phyloP scores from a whole-genome alignment of 148 eudicot genomes.

The Limonium bicolor region DNA sequence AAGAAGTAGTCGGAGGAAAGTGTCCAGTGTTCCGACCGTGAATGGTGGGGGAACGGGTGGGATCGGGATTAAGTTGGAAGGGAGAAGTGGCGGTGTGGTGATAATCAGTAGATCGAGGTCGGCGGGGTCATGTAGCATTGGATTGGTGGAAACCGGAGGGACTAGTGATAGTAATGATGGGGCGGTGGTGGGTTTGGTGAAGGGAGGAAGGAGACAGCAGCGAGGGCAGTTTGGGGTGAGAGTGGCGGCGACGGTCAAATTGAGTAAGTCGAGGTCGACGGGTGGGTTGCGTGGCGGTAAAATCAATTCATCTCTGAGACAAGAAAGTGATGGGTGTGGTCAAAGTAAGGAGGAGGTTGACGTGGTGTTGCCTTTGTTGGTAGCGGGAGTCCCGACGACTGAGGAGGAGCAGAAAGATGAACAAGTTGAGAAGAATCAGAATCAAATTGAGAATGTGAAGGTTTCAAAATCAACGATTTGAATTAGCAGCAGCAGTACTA shows the following conservation, averaged over 20 bases:
- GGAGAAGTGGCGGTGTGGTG: slow-evolving; percentile 9
- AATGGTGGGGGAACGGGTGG: no score
- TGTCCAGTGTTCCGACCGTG: slow-evolving; percentile 24
- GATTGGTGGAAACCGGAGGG: slow-evolving; percentile 7
- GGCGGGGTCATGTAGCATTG: slow-evolving; percentile 32
- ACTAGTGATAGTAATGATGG: slow-evolving; percentile 5
- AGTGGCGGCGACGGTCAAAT: slow-evolving; percentile 18
- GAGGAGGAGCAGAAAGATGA: no score
- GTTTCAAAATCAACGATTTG: no score
- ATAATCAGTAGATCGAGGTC: slow-evolving; percentile 39
- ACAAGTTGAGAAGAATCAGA: no score
- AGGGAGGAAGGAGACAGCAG: slow-evolving; percentile 10
- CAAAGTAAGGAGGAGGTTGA: slow-evolving; percentile 9
- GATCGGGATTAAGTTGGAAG: background rate
- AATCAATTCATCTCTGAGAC: slow-evolving; percentile 1
- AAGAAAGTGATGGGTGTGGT: slow-evolving; percentile 7
- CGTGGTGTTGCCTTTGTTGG: slow-evolving; percentile 37
- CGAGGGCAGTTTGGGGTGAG: slow-evolving; percentile 28
- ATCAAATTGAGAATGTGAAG: no score
- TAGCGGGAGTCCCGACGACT: no score
- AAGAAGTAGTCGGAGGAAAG: slow-evolving; percentile 26
- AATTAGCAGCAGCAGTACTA: no score
- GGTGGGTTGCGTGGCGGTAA: slow-evolving; percentile 29
- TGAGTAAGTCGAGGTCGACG: slow-evolving; percentile 72
- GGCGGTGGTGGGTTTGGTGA: slow-evolving; percentile 13